A percentile compares a stretch with the other conserved stretches of the same genome.
These are phyloP conservation scores for Chenopodium berlandieri DNA, from an alignment of 148 eudicot species.

Conservation along the genomic window DNA sequence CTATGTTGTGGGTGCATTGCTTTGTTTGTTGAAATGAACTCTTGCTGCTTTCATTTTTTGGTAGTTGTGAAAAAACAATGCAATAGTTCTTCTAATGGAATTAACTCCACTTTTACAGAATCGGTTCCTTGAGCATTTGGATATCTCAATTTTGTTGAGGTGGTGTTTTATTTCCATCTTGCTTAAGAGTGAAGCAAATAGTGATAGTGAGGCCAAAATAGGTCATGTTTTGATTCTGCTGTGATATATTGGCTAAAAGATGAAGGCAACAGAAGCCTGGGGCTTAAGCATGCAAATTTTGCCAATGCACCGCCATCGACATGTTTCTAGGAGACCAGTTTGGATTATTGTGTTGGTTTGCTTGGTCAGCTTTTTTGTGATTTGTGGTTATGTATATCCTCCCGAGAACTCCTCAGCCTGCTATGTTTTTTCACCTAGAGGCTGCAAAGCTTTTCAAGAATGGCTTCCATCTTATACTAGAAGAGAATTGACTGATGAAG, in stretches of 20 bases:
- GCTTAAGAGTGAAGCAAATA: not conserved
- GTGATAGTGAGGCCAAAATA: conserved; percentile 1
- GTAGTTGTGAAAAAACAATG: not conserved
- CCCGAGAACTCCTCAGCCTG: conserved; percentile 67
- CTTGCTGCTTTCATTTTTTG: not conserved
- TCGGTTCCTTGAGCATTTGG: not conserved
- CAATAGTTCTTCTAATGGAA: conserved; percentile 10
- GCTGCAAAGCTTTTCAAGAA: conserved; percentile 58
- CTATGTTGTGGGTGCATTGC: not conserved
- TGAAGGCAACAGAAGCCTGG: conserved; percentile 69
- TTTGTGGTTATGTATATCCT: conserved; percentile 76
- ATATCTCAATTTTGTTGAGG: conserved; percentile 3
- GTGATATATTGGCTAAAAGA: conserved; percentile 29
- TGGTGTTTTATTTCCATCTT: not conserved
- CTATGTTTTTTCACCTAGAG: conserved; percentile 63
- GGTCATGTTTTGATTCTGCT: conserved; percentile 23
- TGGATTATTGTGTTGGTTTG: conserved; percentile 75
- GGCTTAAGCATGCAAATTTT: conserved; percentile 63
- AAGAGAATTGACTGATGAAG: conserved; percentile 72
- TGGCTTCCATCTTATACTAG: conserved; percentile 64
- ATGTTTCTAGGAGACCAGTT: conserved; percentile 60
- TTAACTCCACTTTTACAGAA: conserved; percentile 5
- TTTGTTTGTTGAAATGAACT: not conserved
- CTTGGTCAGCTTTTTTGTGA: conserved; percentile 56
- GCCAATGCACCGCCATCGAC: conserved; percentile 60